Conservation (phyloP, 768 basidiomycete genomes). For the Brasilioporus rufonigricans region DNA sequence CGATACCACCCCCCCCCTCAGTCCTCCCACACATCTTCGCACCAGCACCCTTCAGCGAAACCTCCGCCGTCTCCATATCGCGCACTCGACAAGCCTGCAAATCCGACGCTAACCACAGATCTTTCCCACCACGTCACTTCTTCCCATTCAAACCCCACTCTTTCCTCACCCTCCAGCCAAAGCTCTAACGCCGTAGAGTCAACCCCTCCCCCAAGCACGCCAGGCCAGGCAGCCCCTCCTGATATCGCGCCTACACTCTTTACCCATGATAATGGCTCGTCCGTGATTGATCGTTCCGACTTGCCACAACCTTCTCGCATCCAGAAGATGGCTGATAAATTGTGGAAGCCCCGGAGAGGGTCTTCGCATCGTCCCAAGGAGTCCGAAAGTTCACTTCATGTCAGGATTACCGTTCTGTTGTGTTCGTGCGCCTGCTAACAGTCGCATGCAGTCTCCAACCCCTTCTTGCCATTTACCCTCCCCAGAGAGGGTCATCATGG, state of each 20-base stretch:
- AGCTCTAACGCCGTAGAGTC: conserved; percentile 62
- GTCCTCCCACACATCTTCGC: conserved; percentile 25
- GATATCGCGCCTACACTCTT: conserved; percentile 39
- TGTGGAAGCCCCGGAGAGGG: conserved; percentile 26
- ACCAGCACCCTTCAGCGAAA: conserved; percentile 26
- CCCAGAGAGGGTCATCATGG: conserved; percentile 49
- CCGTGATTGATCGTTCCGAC: conserved; percentile 29
- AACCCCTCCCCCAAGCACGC: conserved; percentile 71
- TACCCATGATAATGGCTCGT: conserved; percentile 36
- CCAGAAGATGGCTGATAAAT: conserved; percentile 32
- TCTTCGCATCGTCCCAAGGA: conserved; percentile 31
- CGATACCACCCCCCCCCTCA: conserved; percentile 15
- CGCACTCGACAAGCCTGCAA: conserved; percentile 15
- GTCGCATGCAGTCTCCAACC: conserved; percentile 28
- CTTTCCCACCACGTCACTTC: conserved; percentile 33
- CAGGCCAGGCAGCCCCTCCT: conserved; percentile 47
- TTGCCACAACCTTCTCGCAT: conserved; percentile 29
- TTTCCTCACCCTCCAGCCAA: conserved; percentile 69
- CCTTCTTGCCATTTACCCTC: conserved; percentile 30
- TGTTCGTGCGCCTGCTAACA: conserved; percentile 9
- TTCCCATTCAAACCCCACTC: conserved; percentile 50
- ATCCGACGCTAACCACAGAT: conserved; percentile 38
- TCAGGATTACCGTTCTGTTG: conserved; percentile 6
- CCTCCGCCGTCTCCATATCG: conserved; percentile 20
- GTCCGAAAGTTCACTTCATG: conserved; percentile 27